Base-by-base conservation (phyloP, 192 early-diverging fungal species). In the Coemansia sp. region DNA sequence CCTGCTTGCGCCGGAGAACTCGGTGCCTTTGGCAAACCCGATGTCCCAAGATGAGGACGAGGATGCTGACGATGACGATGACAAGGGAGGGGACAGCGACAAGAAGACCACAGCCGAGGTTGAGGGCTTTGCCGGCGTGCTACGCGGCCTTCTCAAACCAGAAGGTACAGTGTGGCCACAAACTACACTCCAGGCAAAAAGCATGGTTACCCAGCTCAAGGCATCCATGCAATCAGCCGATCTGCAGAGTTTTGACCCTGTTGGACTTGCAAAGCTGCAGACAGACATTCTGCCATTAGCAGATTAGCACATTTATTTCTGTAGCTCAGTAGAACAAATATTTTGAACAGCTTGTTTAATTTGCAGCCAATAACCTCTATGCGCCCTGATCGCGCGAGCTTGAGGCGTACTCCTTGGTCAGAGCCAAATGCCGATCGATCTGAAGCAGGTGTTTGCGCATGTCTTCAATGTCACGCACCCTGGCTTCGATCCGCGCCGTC, bases 381-480 rank as follows among this genome's bases (percentile, higher is more conserved):
- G 38, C 38, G 44, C 38, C 0, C 58, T 62, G 58, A 31, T 72
- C 75, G 25, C 62, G 69, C 10, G 54, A 23, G 14, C 31, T 52
- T 2, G 60, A 10, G 10, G 54, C 50, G 47, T 72, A 71, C 41
- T 81, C 78, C 38, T 50, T 60, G 16, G 78, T 66, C 49, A 74
- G 60, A 7, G 78, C 78, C 38, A 81, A 56, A 38, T 75, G 78
- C 6, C 60, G 64, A 63, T 81, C 78, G 30, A 74, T 32, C 14
- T 56, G 50, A 41, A 31, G 49, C 30, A 81, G 54, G 7, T 60
- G 54, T 18, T 48, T 12, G 14, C 57, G 54, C 34, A 81, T 62
- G 31, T 16, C 57, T 5, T 64, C 48, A 19, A 66, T 60, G 48
- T 71, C 64, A 0, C 23, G 16, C 9, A 60, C 69, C 59, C 68